Conservation (phyloP, 2,329 filamentous ascomycete genomes). For the Lachnellula hyalina region DNA sequence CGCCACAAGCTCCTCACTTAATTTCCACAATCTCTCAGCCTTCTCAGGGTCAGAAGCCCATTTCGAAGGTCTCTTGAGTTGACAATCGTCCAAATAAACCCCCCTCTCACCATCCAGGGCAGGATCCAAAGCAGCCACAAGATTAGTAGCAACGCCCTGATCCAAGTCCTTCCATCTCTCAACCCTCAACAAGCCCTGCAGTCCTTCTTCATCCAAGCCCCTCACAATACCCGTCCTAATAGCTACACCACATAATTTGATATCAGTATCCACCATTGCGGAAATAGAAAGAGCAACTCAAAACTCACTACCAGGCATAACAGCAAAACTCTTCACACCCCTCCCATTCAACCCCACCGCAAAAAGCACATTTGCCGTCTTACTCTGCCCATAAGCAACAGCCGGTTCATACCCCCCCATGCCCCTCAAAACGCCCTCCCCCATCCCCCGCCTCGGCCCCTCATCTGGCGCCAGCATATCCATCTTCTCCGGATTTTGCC, state of each 20-base stretch:
- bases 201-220: constrained; percentile 4
- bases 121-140: constrained; percentile 21
- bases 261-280: not conserved
- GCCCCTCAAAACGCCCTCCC: constrained; percentile 7
- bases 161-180: constrained; percentile 11
- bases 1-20: constrained; percentile 16
- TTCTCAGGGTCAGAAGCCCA: constrained; percentile 14
- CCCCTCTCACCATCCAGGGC: constrained; percentile 9
- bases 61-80: constrained; percentile 7
- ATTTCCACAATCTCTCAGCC: constrained; percentile 16
- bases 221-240: constrained; percentile 13
- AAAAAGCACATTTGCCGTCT: constrained; percentile 38
- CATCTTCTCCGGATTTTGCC: constrained; percentile 20
- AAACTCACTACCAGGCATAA: constrained; percentile 20
- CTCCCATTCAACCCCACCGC: constrained; percentile 13
- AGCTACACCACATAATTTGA: constrained; percentile 1
- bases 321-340: constrained; percentile 11
- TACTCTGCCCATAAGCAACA: constrained; percentile 40
- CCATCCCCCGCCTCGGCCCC: constrained; percentile 9
- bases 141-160: constrained; percentile 16
- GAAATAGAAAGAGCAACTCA: not conserved
- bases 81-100: constrained; percentile 17
- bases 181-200: constrained; percentile 1
- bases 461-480: constrained; percentile 1
- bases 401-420: constrained; percentile 13